These are phyloP conservation scores for Fagopyrum homotropicum DNA, from an alignment of 148 eudicot genomes.

Conservation along the genomic window DNA sequence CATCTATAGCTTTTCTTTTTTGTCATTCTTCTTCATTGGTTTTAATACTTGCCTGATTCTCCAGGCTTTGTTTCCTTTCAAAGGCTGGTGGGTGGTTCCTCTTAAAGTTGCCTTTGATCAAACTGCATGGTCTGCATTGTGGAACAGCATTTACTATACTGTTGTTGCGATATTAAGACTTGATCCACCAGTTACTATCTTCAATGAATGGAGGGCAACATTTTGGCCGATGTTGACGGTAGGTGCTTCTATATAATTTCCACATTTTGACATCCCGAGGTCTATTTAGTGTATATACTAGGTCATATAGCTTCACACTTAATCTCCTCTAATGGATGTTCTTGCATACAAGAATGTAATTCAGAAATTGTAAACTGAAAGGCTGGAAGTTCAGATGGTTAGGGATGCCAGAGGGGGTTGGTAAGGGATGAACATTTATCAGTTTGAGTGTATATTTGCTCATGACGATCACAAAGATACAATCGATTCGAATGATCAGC, in stretches of 20 bases:
- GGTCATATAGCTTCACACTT: neutral
- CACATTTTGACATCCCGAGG: neutral
- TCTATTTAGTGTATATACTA: neutral
- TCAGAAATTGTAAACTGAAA: neutral
- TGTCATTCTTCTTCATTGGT: neutral
- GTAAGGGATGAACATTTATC: neutral
- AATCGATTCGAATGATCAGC: no score
- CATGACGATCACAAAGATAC: no score
- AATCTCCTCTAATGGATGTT: neutral
- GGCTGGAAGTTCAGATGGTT: neutral
- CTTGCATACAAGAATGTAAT: neutral
- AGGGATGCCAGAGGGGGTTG: neutral
- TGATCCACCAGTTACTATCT: conserved; percentile 70
- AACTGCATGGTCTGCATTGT: conserved; percentile 77
- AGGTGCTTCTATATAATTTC: conserved; percentile 22
- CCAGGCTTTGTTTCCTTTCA: conserved; percentile 75
- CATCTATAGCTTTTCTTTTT: neutral
- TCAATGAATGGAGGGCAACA: conserved; percentile 63
- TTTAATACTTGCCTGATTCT: conserved; percentile 13
- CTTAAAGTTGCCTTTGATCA: conserved; percentile 87
- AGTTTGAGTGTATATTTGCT: no score
- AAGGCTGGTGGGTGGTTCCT: conserved; percentile 96
- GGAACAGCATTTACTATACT: conserved; percentile 89
- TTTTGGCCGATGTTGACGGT: conserved; percentile 96
- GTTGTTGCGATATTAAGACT: conserved; percentile 66